phyloP scores from a whole-genome alignment of 352 stramenopile genomes.

The Pythium chondricola region DNA sequence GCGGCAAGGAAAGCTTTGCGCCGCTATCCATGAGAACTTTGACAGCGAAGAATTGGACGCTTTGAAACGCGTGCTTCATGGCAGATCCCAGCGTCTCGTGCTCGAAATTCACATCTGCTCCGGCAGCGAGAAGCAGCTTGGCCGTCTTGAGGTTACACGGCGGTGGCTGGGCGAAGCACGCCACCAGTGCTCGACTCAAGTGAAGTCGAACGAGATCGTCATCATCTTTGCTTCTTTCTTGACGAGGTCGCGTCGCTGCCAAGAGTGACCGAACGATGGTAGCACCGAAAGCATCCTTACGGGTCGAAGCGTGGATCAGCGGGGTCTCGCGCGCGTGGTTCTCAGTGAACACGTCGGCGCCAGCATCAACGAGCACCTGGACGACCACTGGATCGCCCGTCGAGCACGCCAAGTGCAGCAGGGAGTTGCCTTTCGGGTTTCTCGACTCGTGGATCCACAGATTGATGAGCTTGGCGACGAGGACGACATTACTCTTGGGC shows the following conservation, averaged over 20 bases:
- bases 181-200: constrained; percentile 29
- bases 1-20: constrained; percentile 20
- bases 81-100: constrained; percentile 20
- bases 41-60: constrained; percentile 26
- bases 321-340: constrained; percentile 28
- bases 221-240: background rate
- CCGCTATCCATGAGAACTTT: constrained; percentile 40
- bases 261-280: constrained; percentile 29
- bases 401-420: constrained; percentile 38
- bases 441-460: constrained; percentile 25
- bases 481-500: constrained; percentile 22
- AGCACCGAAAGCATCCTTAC: constrained; percentile 33
- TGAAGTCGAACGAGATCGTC: background rate
- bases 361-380: constrained; percentile 30
- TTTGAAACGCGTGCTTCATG: constrained; percentile 28
- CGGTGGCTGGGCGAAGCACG: constrained; percentile 27
- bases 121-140: constrained; percentile 30
- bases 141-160: constrained; percentile 38
- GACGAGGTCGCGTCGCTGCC: background rate
- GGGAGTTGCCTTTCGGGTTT: constrained; percentile 17
- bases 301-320: constrained; percentile 28
- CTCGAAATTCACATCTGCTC: constrained; percentile 24
- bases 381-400: constrained; percentile 29
- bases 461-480: constrained; percentile 50
- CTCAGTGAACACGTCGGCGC: constrained; percentile 21